These are phyloP conservation scores for Phytophthora vignae DNA, from an alignment of 352 stramenopile genomes.

Conservation along the genomic window DNA sequence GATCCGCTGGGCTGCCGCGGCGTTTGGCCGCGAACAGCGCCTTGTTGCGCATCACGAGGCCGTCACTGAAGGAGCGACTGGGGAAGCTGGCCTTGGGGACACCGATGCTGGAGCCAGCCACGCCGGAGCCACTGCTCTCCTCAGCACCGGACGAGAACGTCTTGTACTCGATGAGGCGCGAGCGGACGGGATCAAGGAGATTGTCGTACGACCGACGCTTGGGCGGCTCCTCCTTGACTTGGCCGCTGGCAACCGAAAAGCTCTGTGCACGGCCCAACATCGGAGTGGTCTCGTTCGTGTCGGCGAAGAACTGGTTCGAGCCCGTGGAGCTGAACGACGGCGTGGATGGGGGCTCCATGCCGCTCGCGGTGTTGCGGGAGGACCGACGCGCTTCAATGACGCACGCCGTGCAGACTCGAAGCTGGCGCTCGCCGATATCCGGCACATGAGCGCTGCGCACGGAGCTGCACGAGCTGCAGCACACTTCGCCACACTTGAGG, in stretches of 20 bases:
- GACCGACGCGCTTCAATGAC: constrained; percentile 74
- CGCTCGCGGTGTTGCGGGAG: constrained; percentile 43
- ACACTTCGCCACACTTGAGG: constrained; percentile 84
- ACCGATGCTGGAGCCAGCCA: constrained; percentile 33
- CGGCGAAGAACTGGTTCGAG: constrained; percentile 32
- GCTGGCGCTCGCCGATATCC: constrained; percentile 73
- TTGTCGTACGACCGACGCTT: constrained; percentile 81
- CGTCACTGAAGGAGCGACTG: constrained; percentile 76
- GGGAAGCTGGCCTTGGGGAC: constrained; percentile 77
- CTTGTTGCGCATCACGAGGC: constrained; percentile 75
- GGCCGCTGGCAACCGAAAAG: constrained; percentile 43
- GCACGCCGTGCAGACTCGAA: constrained; percentile 83
- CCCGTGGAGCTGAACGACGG: constrained; percentile 13
- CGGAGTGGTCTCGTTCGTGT: constrained; percentile 15
- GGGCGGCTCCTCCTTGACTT: constrained; percentile 9
- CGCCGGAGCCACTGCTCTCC: constrained; percentile 7
- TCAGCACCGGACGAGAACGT: constrained; percentile 62
- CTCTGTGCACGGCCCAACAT: constrained; percentile 49
- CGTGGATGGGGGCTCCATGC: constrained; percentile 25
- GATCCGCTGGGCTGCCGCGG: constrained; percentile 70
- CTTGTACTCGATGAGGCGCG: constrained; percentile 85
- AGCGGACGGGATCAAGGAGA: constrained; percentile 77
- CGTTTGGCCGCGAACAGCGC: constrained; percentile 70
- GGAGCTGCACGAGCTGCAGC: constrained; percentile 80
- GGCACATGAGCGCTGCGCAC: constrained; percentile 73